Evolutionary conservation across 2,329 filamentous ascomycete species (phyloP).

Genomic region (Botryosphaeria dothidea): DNA sequence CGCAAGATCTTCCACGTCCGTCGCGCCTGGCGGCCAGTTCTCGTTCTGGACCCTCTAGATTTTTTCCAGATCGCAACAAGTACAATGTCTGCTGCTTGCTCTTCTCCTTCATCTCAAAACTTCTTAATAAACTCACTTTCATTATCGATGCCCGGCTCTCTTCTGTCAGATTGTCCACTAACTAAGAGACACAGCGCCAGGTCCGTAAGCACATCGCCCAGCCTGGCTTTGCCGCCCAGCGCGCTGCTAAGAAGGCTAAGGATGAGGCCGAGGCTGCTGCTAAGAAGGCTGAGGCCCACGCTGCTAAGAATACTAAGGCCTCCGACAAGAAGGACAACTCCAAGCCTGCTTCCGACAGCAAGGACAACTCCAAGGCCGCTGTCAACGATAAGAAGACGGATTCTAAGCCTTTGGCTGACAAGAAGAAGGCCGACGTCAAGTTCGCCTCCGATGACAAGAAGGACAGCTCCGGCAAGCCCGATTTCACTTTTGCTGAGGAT

Average conservation of each 20-base stretch:
- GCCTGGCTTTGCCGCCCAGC: not conserved
- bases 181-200: not conserved
- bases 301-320: not conserved
- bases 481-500: slow-evolving; percentile 34
- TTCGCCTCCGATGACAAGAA: not conserved
- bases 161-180: not conserved
- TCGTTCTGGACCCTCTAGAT: too few relatives aligned
- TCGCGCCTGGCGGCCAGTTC: not conserved
- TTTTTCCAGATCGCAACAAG: too few relatives aligned
- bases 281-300: slow-evolving; percentile 18
- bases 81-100: too few relatives aligned
- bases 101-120: too few relatives aligned
- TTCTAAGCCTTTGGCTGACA: not conserved
- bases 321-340: not conserved
- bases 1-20: not conserved
- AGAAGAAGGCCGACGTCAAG: not conserved
- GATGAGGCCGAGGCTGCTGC: slow-evolving; percentile 19
- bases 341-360: not conserved
- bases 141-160: not conserved
- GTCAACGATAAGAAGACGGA: too few relatives aligned
- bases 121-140: too few relatives aligned
- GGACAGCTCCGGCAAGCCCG: not conserved
- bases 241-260: slow-evolving; percentile 11
- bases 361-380: not conserved
- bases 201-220: not conserved